These are phyloP conservation scores for Tylopilus sp. DNA, from an alignment of 768 basidiomycete species.

Conservation along the genomic window DNA sequence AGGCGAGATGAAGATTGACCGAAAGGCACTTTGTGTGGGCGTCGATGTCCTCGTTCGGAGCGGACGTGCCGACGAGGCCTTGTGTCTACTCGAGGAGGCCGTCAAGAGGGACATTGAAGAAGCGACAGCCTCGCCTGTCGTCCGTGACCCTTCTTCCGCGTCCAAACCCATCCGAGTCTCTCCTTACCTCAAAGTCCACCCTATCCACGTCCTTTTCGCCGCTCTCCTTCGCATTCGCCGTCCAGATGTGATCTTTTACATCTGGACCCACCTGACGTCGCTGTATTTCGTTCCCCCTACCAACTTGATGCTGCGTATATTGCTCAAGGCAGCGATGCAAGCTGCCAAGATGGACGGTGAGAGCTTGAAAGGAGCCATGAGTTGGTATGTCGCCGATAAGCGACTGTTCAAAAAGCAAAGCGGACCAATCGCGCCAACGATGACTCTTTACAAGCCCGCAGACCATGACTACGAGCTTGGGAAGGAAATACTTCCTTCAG, in stretches of 20 bases:
- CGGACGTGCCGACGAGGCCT: conserved; percentile 44
- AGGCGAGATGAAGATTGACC: conserved; percentile 36
- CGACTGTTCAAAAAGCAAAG: conserved; percentile 14
- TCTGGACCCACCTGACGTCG: conserved; percentile 64
- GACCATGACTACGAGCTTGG: not conserved
- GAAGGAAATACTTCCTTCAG: not conserved
- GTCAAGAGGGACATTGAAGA: conserved; percentile 22
- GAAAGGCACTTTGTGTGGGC: conserved; percentile 46
- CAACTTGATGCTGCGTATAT: conserved; percentile 49
- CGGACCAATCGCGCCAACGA: conserved; percentile 14
- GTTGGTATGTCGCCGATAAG: conserved; percentile 23
- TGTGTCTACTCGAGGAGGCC: conserved; percentile 47
- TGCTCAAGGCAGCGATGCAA: conserved; percentile 59
- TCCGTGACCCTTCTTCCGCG: not conserved
- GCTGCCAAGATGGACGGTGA: conserved; percentile 51
- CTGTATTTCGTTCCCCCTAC: conserved; percentile 61
- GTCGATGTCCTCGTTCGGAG: conserved; percentile 45
- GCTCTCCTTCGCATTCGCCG: conserved; percentile 49
- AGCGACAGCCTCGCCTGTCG: not conserved
- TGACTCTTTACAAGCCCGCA: not conserved
- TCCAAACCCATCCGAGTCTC: conserved; percentile 1
- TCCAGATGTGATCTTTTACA: conserved; percentile 58
- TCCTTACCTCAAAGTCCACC: conserved; percentile 22
- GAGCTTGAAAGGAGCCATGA: conserved; percentile 47
- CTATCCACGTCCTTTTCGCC: conserved; percentile 45